A percentile compares a stretch with the other conserved stretches of the same genome.
These are phyloP conservation scores for Delonix regia DNA, from an alignment of 306 rosid species.

Conservation along the genomic window DNA sequence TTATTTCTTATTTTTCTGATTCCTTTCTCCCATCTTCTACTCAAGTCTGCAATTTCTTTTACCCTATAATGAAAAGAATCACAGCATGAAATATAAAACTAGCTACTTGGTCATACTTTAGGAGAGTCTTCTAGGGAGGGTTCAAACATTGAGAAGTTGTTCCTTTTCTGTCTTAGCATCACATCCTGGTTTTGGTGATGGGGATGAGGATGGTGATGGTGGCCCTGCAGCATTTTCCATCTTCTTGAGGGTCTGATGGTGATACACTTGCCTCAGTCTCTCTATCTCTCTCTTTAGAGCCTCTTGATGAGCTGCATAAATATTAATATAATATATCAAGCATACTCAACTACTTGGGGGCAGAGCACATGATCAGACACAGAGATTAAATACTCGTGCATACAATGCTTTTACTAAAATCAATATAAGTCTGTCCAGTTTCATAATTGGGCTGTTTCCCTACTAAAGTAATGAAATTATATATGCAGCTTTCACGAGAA, in stretches of 20 bases:
- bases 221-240: slow-evolving; percentile 50
- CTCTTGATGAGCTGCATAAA: slow-evolving; percentile 90
- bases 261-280: slow-evolving; percentile 83
- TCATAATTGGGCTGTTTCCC: slow-evolving; percentile 39
- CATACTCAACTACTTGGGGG: slow-evolving; percentile 27
- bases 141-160: slow-evolving; percentile 60
- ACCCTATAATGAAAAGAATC: slow-evolving; percentile 41
- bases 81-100: slow-evolving; percentile 27
- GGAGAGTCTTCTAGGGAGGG: slow-evolving; percentile 31
- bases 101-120: slow-evolving; percentile 28
- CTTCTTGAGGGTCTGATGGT: slow-evolving; percentile 67
- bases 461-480: slow-evolving; percentile 28
- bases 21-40: slow-evolving; percentile 3
- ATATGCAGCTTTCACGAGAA: slow-evolving; percentile 36
- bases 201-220: slow-evolving; percentile 39
- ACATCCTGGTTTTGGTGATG: slow-evolving; percentile 36
- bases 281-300: slow-evolving; percentile 97
- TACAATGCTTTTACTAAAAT: slow-evolving; percentile 42
- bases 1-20: background rate
- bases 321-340: background rate
- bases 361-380: slow-evolving; percentile 43
- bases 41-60: slow-evolving; percentile 39
- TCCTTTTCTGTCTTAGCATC: slow-evolving; percentile 55
- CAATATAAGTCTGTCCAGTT: slow-evolving; percentile 26
- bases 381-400: slow-evolving; percentile 42